A percentile compares a stretch with the other conserved stretches of the same genome.
These are phyloP conservation scores for Chytriomyces confervae DNA, from an alignment of 192 early-diverging fungal species.

Conservation along the genomic window DNA sequence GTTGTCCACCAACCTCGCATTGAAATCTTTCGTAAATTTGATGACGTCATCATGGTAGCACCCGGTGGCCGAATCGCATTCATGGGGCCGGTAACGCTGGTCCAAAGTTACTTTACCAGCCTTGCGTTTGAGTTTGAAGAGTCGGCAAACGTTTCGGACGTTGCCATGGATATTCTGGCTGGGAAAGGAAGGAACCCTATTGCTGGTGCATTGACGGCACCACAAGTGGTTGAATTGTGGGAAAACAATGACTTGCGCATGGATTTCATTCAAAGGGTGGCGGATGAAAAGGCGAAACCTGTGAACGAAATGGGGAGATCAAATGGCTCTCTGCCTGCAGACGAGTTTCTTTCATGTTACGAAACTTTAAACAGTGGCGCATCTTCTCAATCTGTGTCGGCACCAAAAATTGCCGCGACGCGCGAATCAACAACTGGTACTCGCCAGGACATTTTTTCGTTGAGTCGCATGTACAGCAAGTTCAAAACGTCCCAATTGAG, in stretches of 20 bases:
- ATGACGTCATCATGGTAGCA: constrained; percentile 75
- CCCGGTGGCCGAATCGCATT: constrained; percentile 69
- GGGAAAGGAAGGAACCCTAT: constrained; percentile 40
- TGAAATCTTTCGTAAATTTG: constrained; percentile 82
- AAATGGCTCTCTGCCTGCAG: no score
- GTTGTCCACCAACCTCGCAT: constrained; percentile 86
- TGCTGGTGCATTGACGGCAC: not conserved
- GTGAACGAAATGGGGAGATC: no score
- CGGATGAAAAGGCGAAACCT: not conserved
- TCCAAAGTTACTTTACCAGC: constrained; percentile 44
- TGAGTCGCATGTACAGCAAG: no score
- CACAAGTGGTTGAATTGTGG: constrained; percentile 32
- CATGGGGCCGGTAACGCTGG: constrained; percentile 38
- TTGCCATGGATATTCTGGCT: constrained; percentile 56
- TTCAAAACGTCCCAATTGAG: no score
- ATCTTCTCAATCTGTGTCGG: no score
- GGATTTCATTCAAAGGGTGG: not conserved
- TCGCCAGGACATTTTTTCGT: no score
- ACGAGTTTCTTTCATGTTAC: no score
- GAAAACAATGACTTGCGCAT: constrained; percentile 23
- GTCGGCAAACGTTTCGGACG: constrained; percentile 48
- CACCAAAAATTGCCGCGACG: no score
- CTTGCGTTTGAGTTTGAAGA: constrained; percentile 42
- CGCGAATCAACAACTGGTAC: no score
- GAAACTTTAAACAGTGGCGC: no score